Evolutionary conservation across 164 flowering plant genomes (phyloP).

Genomic region (Stephania japonica): DNA sequence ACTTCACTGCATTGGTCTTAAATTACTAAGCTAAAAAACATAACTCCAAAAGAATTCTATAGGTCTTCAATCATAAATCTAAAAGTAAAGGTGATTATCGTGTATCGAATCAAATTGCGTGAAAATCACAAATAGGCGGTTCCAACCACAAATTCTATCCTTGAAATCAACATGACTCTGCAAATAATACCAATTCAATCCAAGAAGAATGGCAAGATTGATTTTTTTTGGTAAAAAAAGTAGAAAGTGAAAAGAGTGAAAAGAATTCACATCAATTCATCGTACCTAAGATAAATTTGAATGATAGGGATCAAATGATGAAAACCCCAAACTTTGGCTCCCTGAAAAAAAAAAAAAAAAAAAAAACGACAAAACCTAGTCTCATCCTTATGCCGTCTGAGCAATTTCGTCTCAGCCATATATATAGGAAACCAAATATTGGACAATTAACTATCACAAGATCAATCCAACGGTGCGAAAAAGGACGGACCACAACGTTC

Average conservation of each 20-base stretch:
- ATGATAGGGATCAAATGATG: no score
- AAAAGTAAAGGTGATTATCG: background rate
- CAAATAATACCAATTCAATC: background rate
- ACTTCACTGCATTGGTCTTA: background rate
- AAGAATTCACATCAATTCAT: no score
- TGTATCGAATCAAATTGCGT: background rate
- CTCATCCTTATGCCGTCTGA: no score
- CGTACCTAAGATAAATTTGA: no score
- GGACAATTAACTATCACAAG: background rate
- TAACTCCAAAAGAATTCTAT: background rate
- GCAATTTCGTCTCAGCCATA: no score
- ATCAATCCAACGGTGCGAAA: background rate
- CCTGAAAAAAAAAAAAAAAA: no score
- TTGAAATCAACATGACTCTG: no score
- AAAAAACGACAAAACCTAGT: no score
- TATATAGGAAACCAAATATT: no score
- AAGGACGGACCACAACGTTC: background rate
- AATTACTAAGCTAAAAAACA: background rate
- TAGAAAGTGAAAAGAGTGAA: no score
- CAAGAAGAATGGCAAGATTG: background rate
- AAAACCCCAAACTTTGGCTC: no score
- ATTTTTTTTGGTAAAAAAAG: no score
- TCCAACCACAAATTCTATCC: background rate
- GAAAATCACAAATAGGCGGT: background rate
- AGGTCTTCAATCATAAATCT: background rate